These are phyloP conservation scores for Brassica hybrid DNA, from an alignment of 441 rosid genomes.

Conservation along the genomic window DNA sequence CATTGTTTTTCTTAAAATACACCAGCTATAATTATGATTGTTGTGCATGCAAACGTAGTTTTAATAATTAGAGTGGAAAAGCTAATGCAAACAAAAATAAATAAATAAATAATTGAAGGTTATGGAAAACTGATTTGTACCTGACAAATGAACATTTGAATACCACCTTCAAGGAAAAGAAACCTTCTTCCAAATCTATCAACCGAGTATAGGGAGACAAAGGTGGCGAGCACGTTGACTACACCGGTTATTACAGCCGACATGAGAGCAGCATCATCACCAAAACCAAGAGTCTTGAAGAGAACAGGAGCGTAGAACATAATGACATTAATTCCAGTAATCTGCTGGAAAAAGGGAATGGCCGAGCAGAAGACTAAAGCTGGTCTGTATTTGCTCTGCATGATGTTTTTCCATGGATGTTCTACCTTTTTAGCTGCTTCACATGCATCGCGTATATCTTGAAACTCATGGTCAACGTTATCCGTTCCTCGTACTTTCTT, in stretches of 20 bases:
- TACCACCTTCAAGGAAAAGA: slow-evolving; percentile 55
- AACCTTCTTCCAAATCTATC: slow-evolving; percentile 50
- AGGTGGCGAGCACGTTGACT: slow-evolving; percentile 47
- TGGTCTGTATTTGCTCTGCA: slow-evolving; percentile 52
- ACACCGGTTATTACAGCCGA: slow-evolving; percentile 53
- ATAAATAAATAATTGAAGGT: no score
- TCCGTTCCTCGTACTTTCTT: slow-evolving; percentile 47
- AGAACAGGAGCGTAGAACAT: slow-evolving; percentile 62
- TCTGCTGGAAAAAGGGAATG: slow-evolving; percentile 56
- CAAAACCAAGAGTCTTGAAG: slow-evolving; percentile 55
- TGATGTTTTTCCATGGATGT: slow-evolving; percentile 51
- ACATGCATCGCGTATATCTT: slow-evolving; percentile 47
- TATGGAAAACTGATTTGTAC: slow-evolving; percentile 24
- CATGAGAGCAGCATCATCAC: slow-evolving; percentile 50
- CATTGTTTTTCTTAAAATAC: no score
- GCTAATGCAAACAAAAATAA: no score
- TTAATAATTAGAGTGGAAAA: no score
- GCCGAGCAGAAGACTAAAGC: slow-evolving; percentile 43
- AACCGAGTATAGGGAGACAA: slow-evolving; percentile 46
- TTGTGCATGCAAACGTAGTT: no score
- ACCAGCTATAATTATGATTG: no score
- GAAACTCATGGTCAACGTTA: slow-evolving; percentile 49
- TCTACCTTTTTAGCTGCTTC: slow-evolving; percentile 46
- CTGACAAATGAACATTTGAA: slow-evolving; percentile 53
- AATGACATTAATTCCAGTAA: slow-evolving; percentile 58